phyloP scores from a whole-genome alignment of 2,329 filamentous ascomycete genomes.

The Xylariales sp. region DNA sequence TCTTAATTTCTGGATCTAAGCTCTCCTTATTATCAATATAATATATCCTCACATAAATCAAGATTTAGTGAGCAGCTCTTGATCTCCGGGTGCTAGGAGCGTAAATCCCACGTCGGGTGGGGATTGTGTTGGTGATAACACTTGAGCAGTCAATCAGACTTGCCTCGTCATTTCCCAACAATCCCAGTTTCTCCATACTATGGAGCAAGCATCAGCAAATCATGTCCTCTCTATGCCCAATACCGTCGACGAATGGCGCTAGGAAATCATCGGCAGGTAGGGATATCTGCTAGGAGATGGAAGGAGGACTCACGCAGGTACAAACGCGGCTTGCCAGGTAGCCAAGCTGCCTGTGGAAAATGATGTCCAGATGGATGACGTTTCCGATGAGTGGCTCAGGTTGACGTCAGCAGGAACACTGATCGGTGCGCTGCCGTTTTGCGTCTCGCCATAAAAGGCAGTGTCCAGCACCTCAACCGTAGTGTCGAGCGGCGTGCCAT shows the following conservation, averaged over 20 bases:
- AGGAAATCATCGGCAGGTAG: no score
- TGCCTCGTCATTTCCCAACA: slow-evolving; percentile 17
- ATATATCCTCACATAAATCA: no score
- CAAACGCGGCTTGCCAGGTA: slow-evolving; percentile 19
- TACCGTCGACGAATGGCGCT: no score
- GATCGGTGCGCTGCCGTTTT: slow-evolving; percentile 14
- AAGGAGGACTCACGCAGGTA: slow-evolving; percentile 18
- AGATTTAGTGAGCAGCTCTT: no score
- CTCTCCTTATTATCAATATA: no score
- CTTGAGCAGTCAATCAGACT: slow-evolving; percentile 20
- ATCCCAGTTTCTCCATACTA: slow-evolving; percentile 22
- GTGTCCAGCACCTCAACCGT: slow-evolving; percentile 18
- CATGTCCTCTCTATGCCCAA: no score
- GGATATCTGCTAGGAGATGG: not conserved
- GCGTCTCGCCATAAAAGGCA: slow-evolving; percentile 20
- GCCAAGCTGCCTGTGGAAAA: slow-evolving; percentile 15
- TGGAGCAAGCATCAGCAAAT: not conserved
- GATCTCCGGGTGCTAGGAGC: no score
- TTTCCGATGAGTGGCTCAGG: slow-evolving; percentile 17
- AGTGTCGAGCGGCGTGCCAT: slow-evolving; percentile 16
- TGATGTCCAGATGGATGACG: slow-evolving; percentile 16
- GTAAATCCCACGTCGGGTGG: slow-evolving; percentile 1
- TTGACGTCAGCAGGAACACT: slow-evolving; percentile 19
- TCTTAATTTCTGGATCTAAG: no score
- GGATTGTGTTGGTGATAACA: slow-evolving; percentile 17